A percentile compares a stretch with the other conserved stretches of the same genome.
These are phyloP conservation scores for Colletotrichum paranaense DNA, from an alignment of 2,329 filamentous ascomycete species.

Conservation along the genomic window DNA sequence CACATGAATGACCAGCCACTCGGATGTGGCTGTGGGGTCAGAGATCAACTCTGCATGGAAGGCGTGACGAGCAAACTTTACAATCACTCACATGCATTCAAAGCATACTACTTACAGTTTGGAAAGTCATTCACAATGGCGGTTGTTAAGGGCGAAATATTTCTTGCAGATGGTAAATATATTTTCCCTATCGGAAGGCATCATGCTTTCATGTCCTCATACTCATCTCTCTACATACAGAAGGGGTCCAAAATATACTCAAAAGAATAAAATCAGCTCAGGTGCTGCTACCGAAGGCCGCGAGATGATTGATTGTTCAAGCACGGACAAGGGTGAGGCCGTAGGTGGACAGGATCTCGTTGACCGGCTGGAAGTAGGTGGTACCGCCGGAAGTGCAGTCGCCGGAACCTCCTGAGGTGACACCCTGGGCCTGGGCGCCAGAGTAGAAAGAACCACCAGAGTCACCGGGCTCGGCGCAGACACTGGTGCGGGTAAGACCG, in stretches of 20 bases:
- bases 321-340: conserved; percentile 43
- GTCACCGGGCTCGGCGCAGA: conserved; percentile 55
- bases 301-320: conserved; percentile 22
- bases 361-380: conserved; percentile 55
- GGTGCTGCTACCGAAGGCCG: not conserved
- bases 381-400: conserved; percentile 49
- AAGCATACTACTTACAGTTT: too few species aligned
- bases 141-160: not conserved
- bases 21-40: not conserved
- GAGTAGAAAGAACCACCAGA: conserved; percentile 53
- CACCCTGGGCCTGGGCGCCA: conserved; percentile 53
- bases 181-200: not conserved
- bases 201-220: not conserved
- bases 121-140: not conserved
- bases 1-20: conserved; percentile 7
- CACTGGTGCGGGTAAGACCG: conserved; percentile 52
- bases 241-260: not conserved
- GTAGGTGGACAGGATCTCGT: conserved; percentile 53
- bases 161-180: not conserved
- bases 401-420: conserved; percentile 53
- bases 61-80: not conserved
- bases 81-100: not conserved
- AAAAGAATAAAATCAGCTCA: not conserved
- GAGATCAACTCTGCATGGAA: not conserved
- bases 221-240: not conserved